Conservation (phyloP, 2,329 filamentous ascomycete genomes). For the Triangularia verruculosa region DNA sequence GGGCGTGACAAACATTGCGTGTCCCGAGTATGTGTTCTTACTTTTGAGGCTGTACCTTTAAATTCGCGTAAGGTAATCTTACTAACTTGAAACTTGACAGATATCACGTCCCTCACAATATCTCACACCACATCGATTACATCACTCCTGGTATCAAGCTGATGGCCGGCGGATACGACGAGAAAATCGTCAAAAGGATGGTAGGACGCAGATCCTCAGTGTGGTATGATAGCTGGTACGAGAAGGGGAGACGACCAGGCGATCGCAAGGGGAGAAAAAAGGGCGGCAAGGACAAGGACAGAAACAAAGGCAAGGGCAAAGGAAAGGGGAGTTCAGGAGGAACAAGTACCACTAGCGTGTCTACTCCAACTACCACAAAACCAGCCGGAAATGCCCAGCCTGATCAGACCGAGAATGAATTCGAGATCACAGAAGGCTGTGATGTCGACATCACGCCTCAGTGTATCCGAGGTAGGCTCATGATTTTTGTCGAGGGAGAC, state of each 20-base stretch:
- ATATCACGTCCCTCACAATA: conserved; percentile 45
- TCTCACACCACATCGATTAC: conserved; percentile 52
- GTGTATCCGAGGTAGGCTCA: conserved; percentile 20
- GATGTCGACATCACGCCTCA: conserved; percentile 23
- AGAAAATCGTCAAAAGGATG: conserved; percentile 15
- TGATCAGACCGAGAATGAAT: conserved; percentile 9
- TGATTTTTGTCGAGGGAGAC: not conserved
- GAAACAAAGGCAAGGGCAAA: not conserved
- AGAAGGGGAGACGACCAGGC: not conserved
- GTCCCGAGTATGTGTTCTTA: conserved; percentile 20
- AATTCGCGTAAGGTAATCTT: not conserved
- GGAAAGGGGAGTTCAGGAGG: not conserved
- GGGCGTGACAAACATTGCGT: conserved; percentile 30
- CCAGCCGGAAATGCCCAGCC: not conserved
- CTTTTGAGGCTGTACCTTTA: not conserved
- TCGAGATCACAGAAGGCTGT: conserved; percentile 21
- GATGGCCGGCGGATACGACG: conserved; percentile 15
- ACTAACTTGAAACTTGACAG: conserved; percentile 5
- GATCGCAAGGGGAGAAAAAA: not conserved
- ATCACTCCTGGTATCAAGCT: conserved; percentile 55
- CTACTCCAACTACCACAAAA: not conserved
- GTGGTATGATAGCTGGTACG: not conserved
- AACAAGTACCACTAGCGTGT: not conserved
- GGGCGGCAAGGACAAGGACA: not conserved
- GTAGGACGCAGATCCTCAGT: not conserved